Conservation (phyloP, 306 rosid genomes). For the Fragaria vesca region DNA sequence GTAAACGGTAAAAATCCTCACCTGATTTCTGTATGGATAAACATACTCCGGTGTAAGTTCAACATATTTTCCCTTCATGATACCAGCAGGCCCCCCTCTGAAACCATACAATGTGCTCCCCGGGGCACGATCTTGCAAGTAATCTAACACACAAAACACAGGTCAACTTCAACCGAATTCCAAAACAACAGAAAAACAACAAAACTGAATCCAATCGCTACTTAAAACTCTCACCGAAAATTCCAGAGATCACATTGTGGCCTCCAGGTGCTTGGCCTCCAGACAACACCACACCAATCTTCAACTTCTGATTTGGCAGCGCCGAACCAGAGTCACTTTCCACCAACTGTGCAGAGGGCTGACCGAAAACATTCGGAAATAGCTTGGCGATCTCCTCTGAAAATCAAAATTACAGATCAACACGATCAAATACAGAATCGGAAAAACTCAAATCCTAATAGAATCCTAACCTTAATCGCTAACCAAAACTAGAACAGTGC, state of each 20-base stretch:
- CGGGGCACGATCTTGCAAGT: conserved; percentile 70
- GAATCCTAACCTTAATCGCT: neutral
- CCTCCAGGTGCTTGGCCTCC: conserved; percentile 99
- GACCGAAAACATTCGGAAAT: conserved; percentile 82
- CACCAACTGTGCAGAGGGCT: conserved; percentile 69
- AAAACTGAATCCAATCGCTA: neutral
- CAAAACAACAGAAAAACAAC: neutral
- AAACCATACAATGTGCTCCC: conserved; percentile 93
- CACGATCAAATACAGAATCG: neutral
- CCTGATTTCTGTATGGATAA: conserved; percentile 97
- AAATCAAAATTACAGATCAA: neutral
- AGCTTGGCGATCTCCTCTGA: conserved; percentile 93
- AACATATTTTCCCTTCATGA: conserved; percentile 83
- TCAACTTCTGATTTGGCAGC: conserved; percentile 48
- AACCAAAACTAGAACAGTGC: neutral
- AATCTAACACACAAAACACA: conserved; percentile 47
- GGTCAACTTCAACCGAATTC: neutral
- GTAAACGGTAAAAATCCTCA: conserved; percentile 7
- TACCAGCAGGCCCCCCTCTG: conserved; percentile 97
- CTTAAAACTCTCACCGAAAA: conserved; percentile 56
- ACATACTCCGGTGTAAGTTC: conserved; percentile 73
- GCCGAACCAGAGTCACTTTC: conserved; percentile 34
- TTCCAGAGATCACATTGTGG: conserved; percentile 93
- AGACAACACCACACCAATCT: conserved; percentile 92
- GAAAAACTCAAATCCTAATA: neutral